Conservation (phyloP, 1,139 yeast species). For the Scheffersomyces titani region DNA sequence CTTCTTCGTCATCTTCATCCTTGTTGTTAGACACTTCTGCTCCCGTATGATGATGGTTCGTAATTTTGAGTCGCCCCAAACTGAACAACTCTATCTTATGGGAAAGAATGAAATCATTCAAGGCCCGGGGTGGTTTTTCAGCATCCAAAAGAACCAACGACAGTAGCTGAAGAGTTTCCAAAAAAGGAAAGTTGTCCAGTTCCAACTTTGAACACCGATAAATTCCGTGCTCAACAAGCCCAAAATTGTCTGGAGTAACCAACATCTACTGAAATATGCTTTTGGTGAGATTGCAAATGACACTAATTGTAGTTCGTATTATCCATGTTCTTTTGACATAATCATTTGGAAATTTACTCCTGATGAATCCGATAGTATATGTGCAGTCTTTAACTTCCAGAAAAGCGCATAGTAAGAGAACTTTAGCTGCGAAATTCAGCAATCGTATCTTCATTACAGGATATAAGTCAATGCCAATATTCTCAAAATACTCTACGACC, state of each 20-base stretch:
- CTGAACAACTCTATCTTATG: conserved; percentile 47
- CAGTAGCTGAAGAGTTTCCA: conserved; percentile 61
- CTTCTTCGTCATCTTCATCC: conserved; percentile 20
- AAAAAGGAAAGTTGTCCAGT: conserved; percentile 61
- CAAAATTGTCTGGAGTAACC: conserved; percentile 79
- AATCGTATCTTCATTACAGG: too few relatives aligned
- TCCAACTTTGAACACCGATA: conserved; percentile 59
- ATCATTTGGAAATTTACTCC: not conserved
- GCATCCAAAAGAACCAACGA: conserved; percentile 67
- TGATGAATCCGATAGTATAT: not conserved
- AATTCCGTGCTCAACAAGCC: conserved; percentile 72
- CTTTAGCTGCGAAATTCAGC: not conserved
- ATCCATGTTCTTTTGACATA: not conserved
- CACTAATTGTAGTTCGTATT: not conserved
- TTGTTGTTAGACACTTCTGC: conserved; percentile 4
- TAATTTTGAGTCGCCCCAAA: conserved; percentile 45
- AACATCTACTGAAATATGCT: conserved; percentile 42
- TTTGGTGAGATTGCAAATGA: not conserved
- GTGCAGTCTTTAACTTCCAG: not conserved
- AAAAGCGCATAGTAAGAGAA: too few relatives aligned
- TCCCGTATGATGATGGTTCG: conserved; percentile 44
- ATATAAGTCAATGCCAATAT: too few relatives aligned
- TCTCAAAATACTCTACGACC: too few relatives aligned
- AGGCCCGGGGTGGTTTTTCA: conserved; percentile 64
- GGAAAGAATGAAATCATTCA: conserved; percentile 46